phyloP scores from a whole-genome alignment of 306 rosid species.

The Fragaria nilgerrensis region DNA sequence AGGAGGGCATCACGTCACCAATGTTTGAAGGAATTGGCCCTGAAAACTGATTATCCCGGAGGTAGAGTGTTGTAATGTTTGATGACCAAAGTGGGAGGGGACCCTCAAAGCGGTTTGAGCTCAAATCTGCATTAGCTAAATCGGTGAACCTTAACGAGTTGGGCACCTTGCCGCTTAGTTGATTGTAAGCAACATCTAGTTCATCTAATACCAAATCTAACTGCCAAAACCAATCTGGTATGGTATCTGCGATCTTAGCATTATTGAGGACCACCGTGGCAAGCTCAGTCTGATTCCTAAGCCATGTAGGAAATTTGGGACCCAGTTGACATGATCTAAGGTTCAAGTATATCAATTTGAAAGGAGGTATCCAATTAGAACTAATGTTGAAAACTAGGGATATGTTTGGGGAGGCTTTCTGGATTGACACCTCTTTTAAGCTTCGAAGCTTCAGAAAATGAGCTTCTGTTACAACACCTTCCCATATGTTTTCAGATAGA shows the following conservation, averaged over 20 bases:
- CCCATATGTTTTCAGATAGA: not conserved
- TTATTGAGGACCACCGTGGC: not conserved
- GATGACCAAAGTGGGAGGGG: conserved; percentile 28
- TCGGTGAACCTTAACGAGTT: not conserved
- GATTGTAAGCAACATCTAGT: conserved; percentile 9
- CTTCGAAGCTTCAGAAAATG: conserved; percentile 7
- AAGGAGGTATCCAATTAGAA: conserved; percentile 35
- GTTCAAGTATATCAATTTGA: not conserved
- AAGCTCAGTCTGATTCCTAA: conserved; percentile 20
- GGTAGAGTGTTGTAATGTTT: conserved; percentile 8
- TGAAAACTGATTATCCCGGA: conserved; percentile 12
- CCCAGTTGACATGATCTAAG: conserved; percentile 11
- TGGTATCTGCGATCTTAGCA: conserved; percentile 17
- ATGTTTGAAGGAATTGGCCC: conserved; percentile 30
- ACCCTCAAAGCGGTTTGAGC: conserved; percentile 1
- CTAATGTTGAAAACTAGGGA: conserved; percentile 20
- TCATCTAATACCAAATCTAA: conserved; percentile 17
- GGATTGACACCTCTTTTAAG: not conserved
- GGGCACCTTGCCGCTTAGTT: conserved; percentile 19
- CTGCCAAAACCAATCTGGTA: conserved; percentile 29
- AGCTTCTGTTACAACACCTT: conserved; percentile 23
- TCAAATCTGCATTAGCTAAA: not conserved
- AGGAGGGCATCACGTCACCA: conserved; percentile 12
- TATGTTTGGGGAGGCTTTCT: not conserved
- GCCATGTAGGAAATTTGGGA: conserved; percentile 32